Base-by-base conservation (phyloP, 2,329 filamentous ascomycete genomes). In the Zymoseptoria tritici region DNA sequence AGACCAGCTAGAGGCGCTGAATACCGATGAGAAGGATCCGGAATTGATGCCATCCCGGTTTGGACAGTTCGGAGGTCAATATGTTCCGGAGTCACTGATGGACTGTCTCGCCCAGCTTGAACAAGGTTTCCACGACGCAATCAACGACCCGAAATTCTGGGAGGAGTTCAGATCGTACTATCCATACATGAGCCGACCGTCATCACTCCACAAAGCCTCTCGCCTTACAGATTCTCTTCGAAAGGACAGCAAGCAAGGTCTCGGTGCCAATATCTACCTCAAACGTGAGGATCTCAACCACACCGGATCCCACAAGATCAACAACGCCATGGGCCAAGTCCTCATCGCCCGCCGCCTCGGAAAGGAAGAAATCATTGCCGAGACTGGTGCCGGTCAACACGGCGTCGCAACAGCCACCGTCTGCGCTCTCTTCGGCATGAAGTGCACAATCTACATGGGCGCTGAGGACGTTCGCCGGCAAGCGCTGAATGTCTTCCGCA, bases 301-400 rank as follows among this genome's bases (percentile, higher is more conserved):
- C 75, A 97, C 94, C 8, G 94, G 94, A 66, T 95, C 90, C 64
- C 94, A 99, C 82, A 99, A 99, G 83, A 97, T 99, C 81, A 99
- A 99, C 81, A 99, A 99, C 71, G 94, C 94, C 0, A 80, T 99
- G 8, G 94, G 94, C 2, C 94, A 99, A 76, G 86, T 97, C 54
- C 83, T 99, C 13, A 79, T 99, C 49, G 94, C 94, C 1, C 83
- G 83, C 68, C 83, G 91, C 63, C 78, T 99, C 54, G 94, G 94
- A 55, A 99, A 99, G 83, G 97, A 87, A 5, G 89, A 91, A 74
- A 97, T 99, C 69, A 99, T 99, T 68, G 94, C 94, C 54, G 94
- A 99, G 79, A 99, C 94, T 16, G 94, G 94, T 67, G 94, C 94
- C 57, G 94, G 94, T 19, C 94, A 99, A 78, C 94, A 99, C 76